These are phyloP conservation scores for Dryas alaskensis DNA, from an alignment of 306 rosid species.

Conservation along the genomic window DNA sequence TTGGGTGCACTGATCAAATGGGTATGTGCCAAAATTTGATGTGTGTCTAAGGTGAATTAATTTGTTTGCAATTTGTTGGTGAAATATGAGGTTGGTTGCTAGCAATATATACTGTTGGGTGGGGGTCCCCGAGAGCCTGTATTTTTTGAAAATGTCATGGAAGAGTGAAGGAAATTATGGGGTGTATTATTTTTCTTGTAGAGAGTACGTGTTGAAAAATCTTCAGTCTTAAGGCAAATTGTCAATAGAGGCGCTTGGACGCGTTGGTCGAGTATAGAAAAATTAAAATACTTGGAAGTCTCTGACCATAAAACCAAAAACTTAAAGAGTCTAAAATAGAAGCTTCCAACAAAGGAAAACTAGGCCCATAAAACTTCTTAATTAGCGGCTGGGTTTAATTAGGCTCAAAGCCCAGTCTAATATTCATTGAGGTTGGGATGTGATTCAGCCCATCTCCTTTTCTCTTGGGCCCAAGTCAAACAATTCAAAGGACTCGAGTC, in stretches of 20 bases:
- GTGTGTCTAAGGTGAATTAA: not conserved
- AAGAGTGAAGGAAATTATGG: not conserved
- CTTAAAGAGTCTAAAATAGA: too few relatives aligned
- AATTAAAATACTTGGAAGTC: too few relatives aligned
- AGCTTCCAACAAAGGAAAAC: too few relatives aligned
- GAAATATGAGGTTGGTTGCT: not conserved
- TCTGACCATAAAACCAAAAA: too few relatives aligned
- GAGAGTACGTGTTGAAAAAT: conserved; percentile 1
- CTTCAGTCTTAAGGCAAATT: not conserved
- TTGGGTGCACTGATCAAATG: not conserved
- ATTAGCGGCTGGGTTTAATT: too few relatives aligned
- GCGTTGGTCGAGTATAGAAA: not conserved
- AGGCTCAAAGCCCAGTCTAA: too few relatives aligned
- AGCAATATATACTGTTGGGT: conserved; percentile 3
- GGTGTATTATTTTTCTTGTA: not conserved
- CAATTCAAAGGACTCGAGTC: too few relatives aligned
- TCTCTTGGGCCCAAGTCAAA: too few relatives aligned
- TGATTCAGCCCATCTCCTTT: too few relatives aligned
- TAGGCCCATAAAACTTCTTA: too few relatives aligned
- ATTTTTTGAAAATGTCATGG: not conserved
- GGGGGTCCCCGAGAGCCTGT: not conserved
- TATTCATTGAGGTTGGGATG: too few relatives aligned
- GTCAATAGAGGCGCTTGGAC: conserved; percentile 7
- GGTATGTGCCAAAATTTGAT: not conserved
- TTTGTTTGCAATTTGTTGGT: not conserved